Percentiles rank a stretch among this genome's conserved stretches.
phyloP scores from a whole-genome alignment of 805 yeast genomes.

The Nakazawaea pomicola region DNA sequence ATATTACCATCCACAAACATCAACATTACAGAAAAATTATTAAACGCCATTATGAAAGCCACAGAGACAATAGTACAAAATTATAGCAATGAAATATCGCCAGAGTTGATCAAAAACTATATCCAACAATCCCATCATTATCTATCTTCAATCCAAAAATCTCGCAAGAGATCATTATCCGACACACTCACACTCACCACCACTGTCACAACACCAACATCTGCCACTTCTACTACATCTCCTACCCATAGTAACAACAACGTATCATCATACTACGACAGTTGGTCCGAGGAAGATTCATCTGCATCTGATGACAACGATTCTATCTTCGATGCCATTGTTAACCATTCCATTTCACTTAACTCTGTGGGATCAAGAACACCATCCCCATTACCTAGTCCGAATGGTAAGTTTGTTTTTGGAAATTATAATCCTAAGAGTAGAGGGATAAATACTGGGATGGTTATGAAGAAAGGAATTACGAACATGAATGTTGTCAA shows the following conservation, averaged over 20 bases:
- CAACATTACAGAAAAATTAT: conserved; percentile 6
- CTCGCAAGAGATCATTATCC: conserved; percentile 8
- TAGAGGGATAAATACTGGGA: too few species aligned
- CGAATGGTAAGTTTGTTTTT: too few species aligned
- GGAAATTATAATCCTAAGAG: too few species aligned
- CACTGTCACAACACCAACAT: background rate
- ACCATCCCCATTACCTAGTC: conserved; percentile 12
- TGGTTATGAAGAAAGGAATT: too few species aligned
- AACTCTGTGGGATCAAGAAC: conserved; percentile 5
- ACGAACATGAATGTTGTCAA: too few species aligned
- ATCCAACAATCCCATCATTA: conserved; percentile 8
- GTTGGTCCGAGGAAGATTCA: conserved; percentile 9
- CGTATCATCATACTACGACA: conserved; percentile 4
- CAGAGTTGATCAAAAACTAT: conserved; percentile 7
- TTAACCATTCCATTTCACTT: conserved; percentile 6
- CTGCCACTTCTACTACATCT: background rate
- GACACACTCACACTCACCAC: background rate
- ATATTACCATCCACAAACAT: conserved; percentile 9
- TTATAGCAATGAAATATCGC: conserved; percentile 2
- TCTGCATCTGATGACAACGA: conserved; percentile 12
- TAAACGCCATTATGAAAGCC: conserved; percentile 1
- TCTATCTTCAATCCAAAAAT: conserved; percentile 9
- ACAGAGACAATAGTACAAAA: conserved; percentile 3
- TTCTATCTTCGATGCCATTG: conserved; percentile 12
- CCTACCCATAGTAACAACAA: background rate